Conservation (phyloP, 2,329 filamentous ascomycete species). For the Pestalotiopsis sp. region DNA sequence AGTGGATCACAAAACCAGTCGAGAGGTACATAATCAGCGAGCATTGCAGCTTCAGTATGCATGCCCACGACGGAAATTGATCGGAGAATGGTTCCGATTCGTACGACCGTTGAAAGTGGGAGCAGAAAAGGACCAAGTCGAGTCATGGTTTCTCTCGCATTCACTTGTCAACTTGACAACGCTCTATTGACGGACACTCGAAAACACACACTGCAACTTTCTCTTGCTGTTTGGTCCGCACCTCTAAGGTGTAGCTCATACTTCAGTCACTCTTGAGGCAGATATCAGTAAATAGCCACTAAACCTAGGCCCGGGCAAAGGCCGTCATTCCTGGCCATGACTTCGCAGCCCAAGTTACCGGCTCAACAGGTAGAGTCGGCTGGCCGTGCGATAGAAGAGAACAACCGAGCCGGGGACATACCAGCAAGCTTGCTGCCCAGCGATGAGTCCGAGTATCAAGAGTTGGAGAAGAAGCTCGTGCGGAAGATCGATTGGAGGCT, state of each 20-base stretch:
- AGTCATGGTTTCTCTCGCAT: background rate
- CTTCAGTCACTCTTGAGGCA: too few species aligned
- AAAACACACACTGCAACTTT: background rate
- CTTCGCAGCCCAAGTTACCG: background rate
- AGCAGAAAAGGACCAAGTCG: background rate
- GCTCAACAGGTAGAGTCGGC: background rate
- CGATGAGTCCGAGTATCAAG: constrained; percentile 4
- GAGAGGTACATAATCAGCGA: background rate
- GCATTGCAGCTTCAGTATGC: background rate
- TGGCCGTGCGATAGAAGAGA: background rate
- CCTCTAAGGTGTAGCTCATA: background rate
- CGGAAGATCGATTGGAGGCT: constrained; percentile 13
- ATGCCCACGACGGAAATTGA: background rate
- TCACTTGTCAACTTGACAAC: background rate
- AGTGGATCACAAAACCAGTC: background rate
- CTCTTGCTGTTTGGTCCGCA: background rate
- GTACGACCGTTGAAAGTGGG: background rate
- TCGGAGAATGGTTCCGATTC: background rate
- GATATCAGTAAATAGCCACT: too few species aligned
- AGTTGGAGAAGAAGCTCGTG: constrained; percentile 11
- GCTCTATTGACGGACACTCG: background rate
- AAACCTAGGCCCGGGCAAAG: background rate
- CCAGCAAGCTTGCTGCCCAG: background rate
- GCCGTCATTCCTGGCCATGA: background rate
- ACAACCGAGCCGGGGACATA: too few species aligned